phyloP scores from a whole-genome alignment of 805 yeast species.

The Pichia ethanolica region DNA sequence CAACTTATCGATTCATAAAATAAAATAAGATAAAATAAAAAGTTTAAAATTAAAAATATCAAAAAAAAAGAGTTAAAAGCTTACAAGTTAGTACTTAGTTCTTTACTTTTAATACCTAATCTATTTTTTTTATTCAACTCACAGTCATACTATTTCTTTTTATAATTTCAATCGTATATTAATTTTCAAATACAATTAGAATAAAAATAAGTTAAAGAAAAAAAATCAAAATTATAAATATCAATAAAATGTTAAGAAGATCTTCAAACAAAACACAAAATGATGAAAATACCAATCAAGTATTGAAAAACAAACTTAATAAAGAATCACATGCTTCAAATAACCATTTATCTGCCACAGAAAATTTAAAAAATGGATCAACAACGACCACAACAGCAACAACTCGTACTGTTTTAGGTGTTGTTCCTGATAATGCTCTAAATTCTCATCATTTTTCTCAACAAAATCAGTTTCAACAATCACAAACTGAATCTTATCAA shows the following conservation, averaged over 20 bases:
- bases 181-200: neutral
- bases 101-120: too few species aligned
- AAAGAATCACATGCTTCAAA: too few species aligned
- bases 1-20: neutral
- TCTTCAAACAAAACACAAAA: slow-evolving; percentile 15
- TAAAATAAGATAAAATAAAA: too few species aligned
- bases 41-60: too few species aligned
- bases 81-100: too few species aligned
- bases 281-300: slow-evolving; percentile 21
- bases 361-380: neutral
- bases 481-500: slow-evolving; percentile 1
- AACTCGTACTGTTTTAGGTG: slow-evolving; percentile 22
- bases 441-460: slow-evolving; percentile 11
- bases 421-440: slow-evolving; percentile 21
- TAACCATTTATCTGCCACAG: too few species aligned
- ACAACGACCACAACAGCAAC: neutral
- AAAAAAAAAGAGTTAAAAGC: too few species aligned
- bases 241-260: slow-evolving; percentile 12
- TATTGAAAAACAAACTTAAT: neutral
- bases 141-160: neutral
- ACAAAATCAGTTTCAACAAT: neutral
- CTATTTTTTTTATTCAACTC: too few species aligned
- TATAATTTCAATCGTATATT: neutral
- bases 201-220: neutral
- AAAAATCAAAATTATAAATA: neutral